These are phyloP conservation scores for Epithele typhae DNA, from an alignment of 768 basidiomycete genomes.

Conservation along the genomic window DNA sequence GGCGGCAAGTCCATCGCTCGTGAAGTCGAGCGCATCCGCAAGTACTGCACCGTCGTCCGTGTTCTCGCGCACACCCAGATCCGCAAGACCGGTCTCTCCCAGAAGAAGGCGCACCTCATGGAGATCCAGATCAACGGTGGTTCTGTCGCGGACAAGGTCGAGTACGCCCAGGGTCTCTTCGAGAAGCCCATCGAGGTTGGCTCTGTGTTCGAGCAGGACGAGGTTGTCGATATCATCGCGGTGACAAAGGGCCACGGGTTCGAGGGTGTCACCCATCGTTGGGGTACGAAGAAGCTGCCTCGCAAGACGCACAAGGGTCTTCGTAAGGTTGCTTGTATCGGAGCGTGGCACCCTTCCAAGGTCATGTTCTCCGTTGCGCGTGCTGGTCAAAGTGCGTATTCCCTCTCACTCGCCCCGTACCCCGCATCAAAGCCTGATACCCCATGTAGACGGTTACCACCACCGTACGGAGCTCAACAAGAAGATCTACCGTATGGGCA, in stretches of 20 bases:
- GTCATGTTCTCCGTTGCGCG: slow-evolving; percentile 99
- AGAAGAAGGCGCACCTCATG: slow-evolving; percentile 99
- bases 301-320: slow-evolving; percentile 99
- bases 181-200: slow-evolving; percentile 91
- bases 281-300: slow-evolving; percentile 99
- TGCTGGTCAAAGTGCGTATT: slow-evolving; percentile 93
- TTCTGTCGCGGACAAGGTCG: slow-evolving; percentile 93
- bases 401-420: no score
- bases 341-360: slow-evolving; percentile 98
- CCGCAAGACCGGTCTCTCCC: slow-evolving; percentile 93
- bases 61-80: slow-evolving; percentile 99
- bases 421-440: not conserved
- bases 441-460: slow-evolving; percentile 76
- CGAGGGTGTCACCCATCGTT: slow-evolving; percentile 98
- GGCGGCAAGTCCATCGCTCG: slow-evolving; percentile 87
- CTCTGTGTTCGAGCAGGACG: slow-evolving; percentile 92
- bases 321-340: slow-evolving; percentile 98
- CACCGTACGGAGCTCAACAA: slow-evolving; percentile 98
- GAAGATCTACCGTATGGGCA: slow-evolving; percentile 95
- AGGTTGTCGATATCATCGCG: slow-evolving; percentile 94
- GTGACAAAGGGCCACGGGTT: slow-evolving; percentile 99
- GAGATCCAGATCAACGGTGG: slow-evolving; percentile 99
- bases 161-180: slow-evolving; percentile 88
- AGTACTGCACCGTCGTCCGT: slow-evolving; percentile 99
- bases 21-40: slow-evolving; percentile 98